A percentile compares a stretch with the other conserved stretches of the same genome.
Conservation (phyloP, 176 grass and related monocot species). For the barley (Hordeum vulgare) region DNA sequence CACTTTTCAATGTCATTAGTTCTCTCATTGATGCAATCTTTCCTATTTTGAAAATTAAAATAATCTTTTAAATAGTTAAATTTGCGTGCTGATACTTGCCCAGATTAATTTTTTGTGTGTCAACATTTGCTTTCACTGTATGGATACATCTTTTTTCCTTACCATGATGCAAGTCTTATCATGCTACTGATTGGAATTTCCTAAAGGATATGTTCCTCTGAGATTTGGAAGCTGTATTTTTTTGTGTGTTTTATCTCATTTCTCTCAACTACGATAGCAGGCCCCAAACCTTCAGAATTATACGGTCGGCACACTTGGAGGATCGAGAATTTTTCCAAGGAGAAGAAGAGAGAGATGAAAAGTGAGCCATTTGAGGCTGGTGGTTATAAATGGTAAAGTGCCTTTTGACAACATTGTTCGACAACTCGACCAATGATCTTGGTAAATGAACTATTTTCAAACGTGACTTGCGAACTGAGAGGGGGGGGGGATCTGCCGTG, state of each 20-base stretch:
- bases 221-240: conserved; percentile 12
- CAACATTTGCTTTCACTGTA: conserved; percentile 4
- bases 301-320: conserved; percentile 85
- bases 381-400: conserved; percentile 89
- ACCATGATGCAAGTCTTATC: background rate
- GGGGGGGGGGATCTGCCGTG: background rate
- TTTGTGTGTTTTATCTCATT: conserved; percentile 10
- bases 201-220: background rate
- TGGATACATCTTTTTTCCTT: conserved; percentile 2
- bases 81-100: background rate
- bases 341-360: conserved; percentile 91
- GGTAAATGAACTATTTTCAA: background rate
- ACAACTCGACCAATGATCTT: background rate
- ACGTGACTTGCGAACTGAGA: background rate
- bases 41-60: conserved; percentile 6
- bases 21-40: background rate
- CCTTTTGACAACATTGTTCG: conserved; percentile 2
- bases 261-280: conserved; percentile 30
- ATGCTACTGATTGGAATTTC: background rate
- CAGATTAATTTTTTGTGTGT: background rate
- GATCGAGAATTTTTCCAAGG: conserved; percentile 91
- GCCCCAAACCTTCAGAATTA: conserved; percentile 68
- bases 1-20: background rate
- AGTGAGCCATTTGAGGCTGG: conserved; percentile 95
- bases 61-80: background rate